Conservation (phyloP, 2,329 filamentous ascomycete species). For the Claviceps fusiformis region DNA sequence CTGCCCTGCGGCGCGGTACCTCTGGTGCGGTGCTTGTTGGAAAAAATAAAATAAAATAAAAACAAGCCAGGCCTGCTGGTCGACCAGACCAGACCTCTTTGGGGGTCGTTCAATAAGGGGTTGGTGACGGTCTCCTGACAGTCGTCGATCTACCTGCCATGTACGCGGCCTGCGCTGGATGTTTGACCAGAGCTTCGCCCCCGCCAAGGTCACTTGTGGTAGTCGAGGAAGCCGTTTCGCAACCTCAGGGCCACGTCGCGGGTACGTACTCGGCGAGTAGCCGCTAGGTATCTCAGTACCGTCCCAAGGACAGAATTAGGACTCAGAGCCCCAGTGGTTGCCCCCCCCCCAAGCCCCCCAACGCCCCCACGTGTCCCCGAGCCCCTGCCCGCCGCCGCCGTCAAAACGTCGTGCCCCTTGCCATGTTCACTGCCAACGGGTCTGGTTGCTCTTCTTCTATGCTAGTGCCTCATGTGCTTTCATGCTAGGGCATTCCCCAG, state of each 20-base stretch:
- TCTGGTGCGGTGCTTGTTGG: too few relatives aligned
- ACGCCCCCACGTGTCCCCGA: too few relatives aligned
- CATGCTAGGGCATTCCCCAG: background rate
- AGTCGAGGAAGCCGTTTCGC: background rate
- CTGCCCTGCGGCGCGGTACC: too few relatives aligned
- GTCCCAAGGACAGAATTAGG: too few relatives aligned
- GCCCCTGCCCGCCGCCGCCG: too few relatives aligned
- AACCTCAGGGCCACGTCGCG: background rate
- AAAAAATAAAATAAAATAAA: too few relatives aligned
- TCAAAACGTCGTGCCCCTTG: background rate
- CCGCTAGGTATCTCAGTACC: background rate
- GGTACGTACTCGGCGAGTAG: background rate
- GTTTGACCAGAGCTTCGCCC: too few relatives aligned
- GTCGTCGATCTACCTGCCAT: background rate
- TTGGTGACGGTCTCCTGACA: background rate
- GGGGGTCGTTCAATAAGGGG: background rate
- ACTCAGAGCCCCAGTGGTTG: background rate
- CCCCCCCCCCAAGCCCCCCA: background rate
- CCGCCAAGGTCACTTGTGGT: background rate
- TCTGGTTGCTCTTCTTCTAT: background rate
- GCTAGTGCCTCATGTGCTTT: background rate
- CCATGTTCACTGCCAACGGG: background rate
- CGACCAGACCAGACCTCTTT: too few relatives aligned
- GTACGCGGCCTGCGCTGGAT: background rate
- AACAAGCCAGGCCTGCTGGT: too few relatives aligned